These are phyloP conservation scores for Cryphonectria parasitica DNA, from an alignment of 2,329 filamentous ascomycete genomes.

Conservation along the genomic window DNA sequence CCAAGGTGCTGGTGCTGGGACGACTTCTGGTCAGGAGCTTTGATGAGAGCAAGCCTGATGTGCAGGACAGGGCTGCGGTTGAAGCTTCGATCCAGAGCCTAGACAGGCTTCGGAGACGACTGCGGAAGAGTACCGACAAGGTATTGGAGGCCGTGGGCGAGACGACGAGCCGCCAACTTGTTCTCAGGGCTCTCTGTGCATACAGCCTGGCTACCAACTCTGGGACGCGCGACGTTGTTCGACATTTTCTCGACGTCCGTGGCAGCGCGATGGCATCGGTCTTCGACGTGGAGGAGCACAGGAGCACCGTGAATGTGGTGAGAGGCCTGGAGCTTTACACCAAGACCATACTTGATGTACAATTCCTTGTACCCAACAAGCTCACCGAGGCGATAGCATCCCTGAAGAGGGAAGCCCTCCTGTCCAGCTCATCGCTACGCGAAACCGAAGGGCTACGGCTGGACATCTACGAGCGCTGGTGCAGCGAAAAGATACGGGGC, in stretches of 20 bases:
- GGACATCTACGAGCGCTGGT: conserved; percentile 79
- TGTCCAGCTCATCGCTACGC: conserved; percentile 71
- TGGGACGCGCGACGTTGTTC: conserved; percentile 76
- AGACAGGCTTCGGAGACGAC: conserved; percentile 61
- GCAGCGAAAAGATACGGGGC: conserved; percentile 78
- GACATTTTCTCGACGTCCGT: conserved; percentile 77
- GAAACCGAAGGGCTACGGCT: conserved; percentile 72
- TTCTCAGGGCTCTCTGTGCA: conserved; percentile 77
- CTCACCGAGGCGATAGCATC: conserved; percentile 70
- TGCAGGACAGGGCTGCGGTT: conserved; percentile 46
- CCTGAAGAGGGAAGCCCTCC: conserved; percentile 71
- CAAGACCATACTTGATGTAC: conserved; percentile 76
- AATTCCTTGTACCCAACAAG: conserved; percentile 72
- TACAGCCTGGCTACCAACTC: conserved; percentile 82
- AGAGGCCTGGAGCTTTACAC: conserved; percentile 74
- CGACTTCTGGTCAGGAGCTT: conserved; percentile 77
- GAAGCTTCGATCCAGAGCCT: conserved; percentile 68
- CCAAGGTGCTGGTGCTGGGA: conserved; percentile 77
- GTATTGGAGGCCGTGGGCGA: conserved; percentile 67
- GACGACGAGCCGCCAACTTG: conserved; percentile 49
- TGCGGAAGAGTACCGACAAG: conserved; percentile 71
- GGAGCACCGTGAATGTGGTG: conserved; percentile 56
- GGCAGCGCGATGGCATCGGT: conserved; percentile 68
- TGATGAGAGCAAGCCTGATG: conserved; percentile 49
- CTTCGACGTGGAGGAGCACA: conserved; percentile 55